A percentile compares a stretch with the other conserved stretches of the same genome.
Conservation (phyloP, 108 stramenopile species). For the Cafeteria roenbergensis region DNA sequence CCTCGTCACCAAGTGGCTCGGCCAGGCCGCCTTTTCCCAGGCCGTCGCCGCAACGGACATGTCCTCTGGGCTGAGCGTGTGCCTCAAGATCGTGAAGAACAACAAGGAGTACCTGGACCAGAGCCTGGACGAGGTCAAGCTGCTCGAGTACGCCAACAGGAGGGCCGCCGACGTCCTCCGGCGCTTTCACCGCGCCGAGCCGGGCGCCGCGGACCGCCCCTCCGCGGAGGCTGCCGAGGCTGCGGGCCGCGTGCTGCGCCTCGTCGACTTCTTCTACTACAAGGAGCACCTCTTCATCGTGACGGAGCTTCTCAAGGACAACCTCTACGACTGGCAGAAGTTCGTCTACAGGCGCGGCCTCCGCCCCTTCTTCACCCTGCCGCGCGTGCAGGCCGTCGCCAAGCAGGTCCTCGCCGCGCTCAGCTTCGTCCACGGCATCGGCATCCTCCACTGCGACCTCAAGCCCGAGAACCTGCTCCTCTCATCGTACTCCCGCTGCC, state of each 20-base stretch:
- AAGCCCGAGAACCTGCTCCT: constrained; percentile 96
- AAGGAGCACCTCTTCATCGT: constrained; percentile 92
- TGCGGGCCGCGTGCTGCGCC: constrained; percentile 63
- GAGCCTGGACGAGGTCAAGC: constrained; percentile 90
- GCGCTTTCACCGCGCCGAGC: too few relatives aligned
- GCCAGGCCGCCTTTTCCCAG: constrained; percentile 81
- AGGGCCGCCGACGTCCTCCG: background rate
- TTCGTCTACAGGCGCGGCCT: constrained; percentile 31
- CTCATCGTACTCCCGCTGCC: constrained; percentile 49
- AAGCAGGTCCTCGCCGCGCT: constrained; percentile 64
- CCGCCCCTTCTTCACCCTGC: constrained; percentile 69
- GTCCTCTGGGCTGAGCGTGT: constrained; percentile 17
- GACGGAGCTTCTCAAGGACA: constrained; percentile 81
- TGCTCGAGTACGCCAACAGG: constrained; percentile 58
- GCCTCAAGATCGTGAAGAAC: constrained; percentile 93
- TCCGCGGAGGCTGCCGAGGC: constrained; percentile 44
- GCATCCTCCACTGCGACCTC: constrained; percentile 87
- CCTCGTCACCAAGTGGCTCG: constrained; percentile 70
- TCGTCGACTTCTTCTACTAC: constrained; percentile 88
- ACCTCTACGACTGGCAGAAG: constrained; percentile 85
- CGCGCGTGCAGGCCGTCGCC: constrained; percentile 62
- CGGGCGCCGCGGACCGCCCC: too few relatives aligned
- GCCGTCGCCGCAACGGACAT: constrained; percentile 78
- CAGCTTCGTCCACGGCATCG: constrained; percentile 69
- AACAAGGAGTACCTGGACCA: constrained; percentile 98